A percentile compares a stretch with the other conserved stretches of the same genome.
Evolutionary conservation across 2,329 filamentous ascomycete species (phyloP).

Genomic region (Orbilia quercus): DNA sequence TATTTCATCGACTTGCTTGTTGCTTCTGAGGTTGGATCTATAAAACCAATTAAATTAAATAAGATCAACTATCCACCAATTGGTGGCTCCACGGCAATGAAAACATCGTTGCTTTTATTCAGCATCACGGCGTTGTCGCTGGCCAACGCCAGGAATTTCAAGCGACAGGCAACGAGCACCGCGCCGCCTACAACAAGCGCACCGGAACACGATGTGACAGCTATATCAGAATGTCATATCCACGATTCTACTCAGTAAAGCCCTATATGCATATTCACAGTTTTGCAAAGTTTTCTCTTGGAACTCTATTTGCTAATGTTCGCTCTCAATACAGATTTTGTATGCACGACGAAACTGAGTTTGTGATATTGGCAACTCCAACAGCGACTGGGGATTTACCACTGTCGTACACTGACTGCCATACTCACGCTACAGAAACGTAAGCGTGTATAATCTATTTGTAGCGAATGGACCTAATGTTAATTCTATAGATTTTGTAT

Average conservation of each 20-base stretch:
- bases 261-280: not conserved
- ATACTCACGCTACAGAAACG: conserved; percentile 70
- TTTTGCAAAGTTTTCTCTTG: not conserved
- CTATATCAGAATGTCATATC: conserved; percentile 40
- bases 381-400: conserved; percentile 59
- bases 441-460: conserved; percentile 1
- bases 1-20: not conserved
- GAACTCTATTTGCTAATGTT: conserved; percentile 8
- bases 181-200: conserved; percentile 27
- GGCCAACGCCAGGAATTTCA: conserved; percentile 22
- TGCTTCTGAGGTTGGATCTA: not conserved
- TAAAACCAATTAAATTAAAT: not conserved
- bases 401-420: conserved; percentile 66
- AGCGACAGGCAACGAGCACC: conserved; percentile 37
- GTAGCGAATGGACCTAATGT: not conserved
- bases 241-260: conserved; percentile 49
- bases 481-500: conserved; percentile 61
- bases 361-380: conserved; percentile 38
- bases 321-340: conserved; percentile 36
- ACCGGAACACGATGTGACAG: conserved; percentile 23
- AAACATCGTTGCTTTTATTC: conserved; percentile 12
- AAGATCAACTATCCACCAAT: conserved; percentile 6
- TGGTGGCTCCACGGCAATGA: conserved; percentile 5
- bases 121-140: conserved; percentile 22
- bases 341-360: conserved; percentile 43